These are phyloP conservation scores for Eucommia ulmoides DNA, from an alignment of 257 asterid genomes.

Conservation along the genomic window DNA sequence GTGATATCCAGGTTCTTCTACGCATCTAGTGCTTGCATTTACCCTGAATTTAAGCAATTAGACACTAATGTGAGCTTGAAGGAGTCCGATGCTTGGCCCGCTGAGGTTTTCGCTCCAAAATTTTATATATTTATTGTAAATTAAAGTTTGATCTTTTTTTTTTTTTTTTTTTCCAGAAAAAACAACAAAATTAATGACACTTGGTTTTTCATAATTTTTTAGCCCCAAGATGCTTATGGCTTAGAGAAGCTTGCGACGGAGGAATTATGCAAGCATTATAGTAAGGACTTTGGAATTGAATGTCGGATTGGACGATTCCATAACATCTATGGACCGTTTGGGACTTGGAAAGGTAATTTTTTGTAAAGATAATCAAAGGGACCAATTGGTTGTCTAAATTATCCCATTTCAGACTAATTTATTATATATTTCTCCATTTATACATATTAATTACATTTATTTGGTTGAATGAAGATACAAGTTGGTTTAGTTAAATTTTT, in stretches of 20 bases:
- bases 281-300: slow-evolving; percentile 80
- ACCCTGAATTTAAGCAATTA: slow-evolving; percentile 81
- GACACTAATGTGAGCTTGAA: slow-evolving; percentile 87
- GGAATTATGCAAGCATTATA: slow-evolving; percentile 80
- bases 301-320: slow-evolving; percentile 91
- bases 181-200: not conserved
- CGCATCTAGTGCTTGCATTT: slow-evolving; percentile 85
- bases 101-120: slow-evolving; percentile 46
- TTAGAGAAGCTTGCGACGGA: slow-evolving; percentile 78
- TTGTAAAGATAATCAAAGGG: not conserved
- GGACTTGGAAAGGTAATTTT: slow-evolving; percentile 83
- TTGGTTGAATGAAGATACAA: too few species aligned
- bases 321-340: slow-evolving; percentile 88
- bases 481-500: too few species aligned
- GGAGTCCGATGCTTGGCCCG: slow-evolving; percentile 93
- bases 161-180: too few species aligned
- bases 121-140: too few species aligned
- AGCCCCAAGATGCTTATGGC: slow-evolving; percentile 95
- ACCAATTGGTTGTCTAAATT: not conserved
- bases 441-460: not conserved
- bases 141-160: too few species aligned
- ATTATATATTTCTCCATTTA: too few species aligned
- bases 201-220: slow-evolving; percentile 3
- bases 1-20: slow-evolving; percentile 54
- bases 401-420: too few species aligned